A percentile compares a stretch with the other conserved stretches of the same genome.
These are phyloP conservation scores for Avena atlantica DNA, from an alignment of 176 grass and related monocot species.

Conservation along the genomic window DNA sequence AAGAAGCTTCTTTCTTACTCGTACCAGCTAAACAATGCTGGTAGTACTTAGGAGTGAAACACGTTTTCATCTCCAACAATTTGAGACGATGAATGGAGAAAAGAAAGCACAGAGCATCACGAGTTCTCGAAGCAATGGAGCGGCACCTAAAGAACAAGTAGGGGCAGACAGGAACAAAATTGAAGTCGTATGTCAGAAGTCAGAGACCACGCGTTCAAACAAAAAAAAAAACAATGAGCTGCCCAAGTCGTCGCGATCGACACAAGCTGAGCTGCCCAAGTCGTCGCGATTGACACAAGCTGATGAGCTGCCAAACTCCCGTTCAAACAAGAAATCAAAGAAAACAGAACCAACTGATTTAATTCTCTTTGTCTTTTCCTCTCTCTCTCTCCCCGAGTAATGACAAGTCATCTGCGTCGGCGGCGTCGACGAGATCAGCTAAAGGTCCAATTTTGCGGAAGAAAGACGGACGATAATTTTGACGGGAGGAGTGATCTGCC, in stretches of 20 bases:
- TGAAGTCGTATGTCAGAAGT: conserved; percentile 33
- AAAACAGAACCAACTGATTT: neutral
- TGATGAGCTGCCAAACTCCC: neutral
- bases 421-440: conserved; percentile 8
- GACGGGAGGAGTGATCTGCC: neutral
- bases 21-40: neutral
- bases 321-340: neutral
- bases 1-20: neutral
- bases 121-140: neutral
- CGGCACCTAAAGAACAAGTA: neutral
- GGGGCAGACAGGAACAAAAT: conserved; percentile 35
- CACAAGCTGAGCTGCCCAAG: neutral
- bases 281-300: conserved; percentile 25
- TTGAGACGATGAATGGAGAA: neutral
- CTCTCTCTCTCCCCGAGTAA: neutral
- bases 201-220: neutral
- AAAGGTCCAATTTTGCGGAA: conserved; percentile 30
- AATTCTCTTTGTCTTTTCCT: neutral
- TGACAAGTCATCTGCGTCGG: conserved; percentile 28
- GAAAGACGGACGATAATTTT: neutral
- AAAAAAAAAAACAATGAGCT: neutral
- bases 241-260: no score
- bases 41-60: neutral
- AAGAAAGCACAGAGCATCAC: neutral
- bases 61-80: neutral